Conservation (phyloP, 192 early-diverging fungal species). For the Coemansia sp. region DNA sequence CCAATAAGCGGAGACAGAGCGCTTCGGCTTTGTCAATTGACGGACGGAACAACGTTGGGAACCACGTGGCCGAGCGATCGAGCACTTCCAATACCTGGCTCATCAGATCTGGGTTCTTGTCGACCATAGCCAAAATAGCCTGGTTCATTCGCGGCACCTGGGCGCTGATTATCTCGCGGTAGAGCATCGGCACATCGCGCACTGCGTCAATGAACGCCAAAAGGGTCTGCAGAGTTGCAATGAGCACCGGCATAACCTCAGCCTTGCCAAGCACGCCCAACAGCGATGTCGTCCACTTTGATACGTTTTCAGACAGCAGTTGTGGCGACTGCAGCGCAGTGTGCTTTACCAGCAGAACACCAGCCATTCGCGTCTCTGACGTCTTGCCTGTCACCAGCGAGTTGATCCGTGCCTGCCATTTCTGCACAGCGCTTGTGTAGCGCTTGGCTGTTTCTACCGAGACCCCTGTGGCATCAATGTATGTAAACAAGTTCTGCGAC, state of each 20-base stretch:
- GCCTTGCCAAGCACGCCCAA: conserved; percentile 36
- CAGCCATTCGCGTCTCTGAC: conserved; percentile 43
- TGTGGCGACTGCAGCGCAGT: conserved; percentile 44
- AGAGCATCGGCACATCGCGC: conserved; percentile 40
- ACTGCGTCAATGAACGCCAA: conserved; percentile 44
- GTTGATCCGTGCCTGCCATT: conserved; percentile 50
- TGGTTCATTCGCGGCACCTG: conserved; percentile 54
- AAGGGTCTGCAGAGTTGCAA: conserved; percentile 33
- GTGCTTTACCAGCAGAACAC: conserved; percentile 46
- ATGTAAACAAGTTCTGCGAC: conserved; percentile 42
- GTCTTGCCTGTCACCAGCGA: conserved; percentile 35
- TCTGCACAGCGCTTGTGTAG: conserved; percentile 40
- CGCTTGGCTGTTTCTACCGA: conserved; percentile 24
- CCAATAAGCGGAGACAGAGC: conserved; percentile 35
- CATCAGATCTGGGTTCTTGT: conserved; percentile 38
- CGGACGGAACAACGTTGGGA: conserved; percentile 48
- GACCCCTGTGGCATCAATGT: conserved; percentile 11
- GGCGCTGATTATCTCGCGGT: conserved; percentile 41
- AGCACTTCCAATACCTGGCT: conserved; percentile 27
- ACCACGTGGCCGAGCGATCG: conserved; percentile 43
- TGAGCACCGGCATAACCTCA: conserved; percentile 23
- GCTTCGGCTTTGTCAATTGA: conserved; percentile 44
- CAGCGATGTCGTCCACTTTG: conserved; percentile 43
- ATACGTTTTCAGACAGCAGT: conserved; percentile 34
- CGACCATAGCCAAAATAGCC: conserved; percentile 34